These are phyloP conservation scores for Glomus cerebriforme DNA, from an alignment of 192 early-diverging fungal genomes.

Conservation along the genomic window DNA sequence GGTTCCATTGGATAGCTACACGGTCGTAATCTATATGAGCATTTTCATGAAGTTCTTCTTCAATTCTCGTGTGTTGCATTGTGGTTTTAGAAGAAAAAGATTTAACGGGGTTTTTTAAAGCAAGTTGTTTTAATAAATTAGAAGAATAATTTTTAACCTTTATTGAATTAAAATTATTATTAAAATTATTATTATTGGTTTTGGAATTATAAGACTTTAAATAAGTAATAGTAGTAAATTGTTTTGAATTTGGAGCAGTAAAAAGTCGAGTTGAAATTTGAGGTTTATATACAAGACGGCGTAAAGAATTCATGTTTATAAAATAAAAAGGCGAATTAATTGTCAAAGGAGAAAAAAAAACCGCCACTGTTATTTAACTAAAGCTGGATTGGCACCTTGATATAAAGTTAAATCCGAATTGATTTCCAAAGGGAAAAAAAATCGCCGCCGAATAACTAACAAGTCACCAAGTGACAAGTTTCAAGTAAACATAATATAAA, in stretches of 20 bases:
- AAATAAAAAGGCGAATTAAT: neutral
- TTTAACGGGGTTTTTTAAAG: neutral
- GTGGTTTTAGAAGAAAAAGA: neutral
- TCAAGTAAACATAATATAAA: neutral
- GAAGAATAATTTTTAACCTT: neutral
- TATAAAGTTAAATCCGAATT: too few species aligned
- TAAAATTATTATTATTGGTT: neutral
- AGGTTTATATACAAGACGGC: neutral
- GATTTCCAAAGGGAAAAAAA: too few species aligned
- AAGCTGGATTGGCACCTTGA: too few species aligned
- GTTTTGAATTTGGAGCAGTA: neutral
- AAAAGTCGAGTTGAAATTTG: neutral
- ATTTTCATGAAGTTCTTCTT: constrained; percentile 43
- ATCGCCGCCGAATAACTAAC: too few species aligned
- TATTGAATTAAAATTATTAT: neutral
- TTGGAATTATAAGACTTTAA: neutral
- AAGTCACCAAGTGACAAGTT: too few species aligned
- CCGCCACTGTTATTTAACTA: too few species aligned
- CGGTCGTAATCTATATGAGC: constrained; percentile 75
- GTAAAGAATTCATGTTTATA: constrained; percentile 2
- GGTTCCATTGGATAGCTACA: constrained; percentile 82
- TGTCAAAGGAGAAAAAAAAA: neutral
- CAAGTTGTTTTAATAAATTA: neutral
- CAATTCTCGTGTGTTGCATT: constrained; percentile 7
- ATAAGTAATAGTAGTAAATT: neutral